Evolutionary conservation across 1,284 basidiomycete species (phyloP).

Genomic region (Chalciporus piperatoides): DNA sequence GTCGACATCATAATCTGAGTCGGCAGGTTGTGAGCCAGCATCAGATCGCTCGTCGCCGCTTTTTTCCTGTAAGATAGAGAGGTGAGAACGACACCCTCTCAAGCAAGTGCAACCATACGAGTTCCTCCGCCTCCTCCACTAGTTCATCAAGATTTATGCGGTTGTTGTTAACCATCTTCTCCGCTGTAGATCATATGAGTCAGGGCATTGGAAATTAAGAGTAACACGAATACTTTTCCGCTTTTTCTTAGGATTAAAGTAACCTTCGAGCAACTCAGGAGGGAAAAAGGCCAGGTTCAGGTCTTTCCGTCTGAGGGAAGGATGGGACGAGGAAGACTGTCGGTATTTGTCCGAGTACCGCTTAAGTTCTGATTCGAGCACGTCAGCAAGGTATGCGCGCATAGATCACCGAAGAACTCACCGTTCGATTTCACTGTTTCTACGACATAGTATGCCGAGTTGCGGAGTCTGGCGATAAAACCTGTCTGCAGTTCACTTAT

Average conservation of each 20-base stretch:
- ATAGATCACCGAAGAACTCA: slow-evolving; percentile 21
- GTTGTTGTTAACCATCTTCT: slow-evolving; percentile 38
- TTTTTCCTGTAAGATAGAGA: slow-evolving; percentile 47
- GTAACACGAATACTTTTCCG: slow-evolving; percentile 41
- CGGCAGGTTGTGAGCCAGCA: slow-evolving; percentile 54
- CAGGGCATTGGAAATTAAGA: not conserved
- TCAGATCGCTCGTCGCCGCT: slow-evolving; percentile 64
- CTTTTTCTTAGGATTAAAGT: slow-evolving; percentile 71
- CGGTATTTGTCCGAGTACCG: slow-evolving; percentile 80
- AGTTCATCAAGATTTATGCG: slow-evolving; percentile 63
- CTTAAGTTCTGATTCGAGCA: slow-evolving; percentile 49
- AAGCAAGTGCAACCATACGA: slow-evolving; percentile 36
- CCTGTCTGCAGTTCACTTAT: slow-evolving; percentile 64
- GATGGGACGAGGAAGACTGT: slow-evolving; percentile 54
- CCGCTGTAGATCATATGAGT: slow-evolving; percentile 23
- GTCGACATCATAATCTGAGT: slow-evolving; percentile 77
- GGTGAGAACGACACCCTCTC: not conserved
- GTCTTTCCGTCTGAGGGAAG: slow-evolving; percentile 63
- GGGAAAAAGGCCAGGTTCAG: slow-evolving; percentile 75
- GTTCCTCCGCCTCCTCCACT: slow-evolving; percentile 60
- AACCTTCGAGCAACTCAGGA: slow-evolving; percentile 66
- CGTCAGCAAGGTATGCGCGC: not conserved
- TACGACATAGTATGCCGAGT: slow-evolving; percentile 70
- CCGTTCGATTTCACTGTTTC: slow-evolving; percentile 66
- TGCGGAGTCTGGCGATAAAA: slow-evolving; percentile 59